These are phyloP conservation scores for Schizosaccharomyces japonicus DNA, from an alignment of 805 yeast species.

Conservation along the genomic window DNA sequence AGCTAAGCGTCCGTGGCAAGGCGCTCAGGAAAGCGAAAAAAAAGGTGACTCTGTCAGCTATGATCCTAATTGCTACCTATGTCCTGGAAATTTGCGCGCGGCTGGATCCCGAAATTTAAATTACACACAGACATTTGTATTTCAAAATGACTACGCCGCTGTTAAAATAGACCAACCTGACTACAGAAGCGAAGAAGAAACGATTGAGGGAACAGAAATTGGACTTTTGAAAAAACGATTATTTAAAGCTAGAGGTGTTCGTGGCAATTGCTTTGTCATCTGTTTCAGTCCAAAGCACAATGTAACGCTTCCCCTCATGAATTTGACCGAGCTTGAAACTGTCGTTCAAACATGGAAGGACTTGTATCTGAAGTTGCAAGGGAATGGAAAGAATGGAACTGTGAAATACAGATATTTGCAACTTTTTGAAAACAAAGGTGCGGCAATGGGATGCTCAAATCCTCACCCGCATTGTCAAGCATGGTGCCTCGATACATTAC, in stretches of 20 bases:
- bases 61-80: conserved; percentile 44
- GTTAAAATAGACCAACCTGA: conserved; percentile 35
- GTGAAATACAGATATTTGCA: conserved; percentile 32
- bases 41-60: conserved; percentile 26
- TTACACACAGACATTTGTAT: conserved; percentile 33
- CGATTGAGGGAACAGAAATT: conserved; percentile 7
- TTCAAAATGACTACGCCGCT: conserved; percentile 49
- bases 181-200: conserved; percentile 11
- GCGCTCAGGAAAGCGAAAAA: conserved; percentile 33
- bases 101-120: conserved; percentile 35
- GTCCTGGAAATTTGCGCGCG: conserved; percentile 49
- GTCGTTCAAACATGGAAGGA: conserved; percentile 41
- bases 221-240: conserved; percentile 16
- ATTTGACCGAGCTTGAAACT: conserved; percentile 18
- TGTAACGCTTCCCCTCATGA: conserved; percentile 28
- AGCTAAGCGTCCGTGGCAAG: conserved; percentile 62
- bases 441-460: conserved; percentile 63
- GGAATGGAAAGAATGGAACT: conserved; percentile 16
- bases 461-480: conserved; percentile 71
- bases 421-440: conserved; percentile 55
- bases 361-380: conserved; percentile 24
- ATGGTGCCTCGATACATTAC: conserved; percentile 29
- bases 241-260: conserved; percentile 32
- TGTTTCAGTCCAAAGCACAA: conserved; percentile 52
- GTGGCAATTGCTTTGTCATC: conserved; percentile 46